phyloP scores from a whole-genome alignment of 2,329 filamentous ascomycete species.

The Cladosporium austrohemisphaericum region DNA sequence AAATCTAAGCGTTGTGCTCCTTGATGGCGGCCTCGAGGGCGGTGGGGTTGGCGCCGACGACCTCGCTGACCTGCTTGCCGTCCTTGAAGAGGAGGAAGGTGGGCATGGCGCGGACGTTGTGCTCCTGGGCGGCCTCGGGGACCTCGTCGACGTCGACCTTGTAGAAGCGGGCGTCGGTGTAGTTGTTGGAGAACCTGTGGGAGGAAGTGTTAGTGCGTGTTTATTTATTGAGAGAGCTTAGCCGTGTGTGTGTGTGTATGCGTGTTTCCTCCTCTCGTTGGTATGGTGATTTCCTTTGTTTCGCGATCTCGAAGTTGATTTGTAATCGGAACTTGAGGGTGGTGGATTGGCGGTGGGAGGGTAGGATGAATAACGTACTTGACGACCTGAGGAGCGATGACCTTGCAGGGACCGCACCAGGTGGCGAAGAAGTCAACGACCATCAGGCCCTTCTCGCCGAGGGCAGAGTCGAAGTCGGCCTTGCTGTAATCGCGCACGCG shows the following conservation, averaged over 20 bases:
- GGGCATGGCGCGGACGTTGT: constrained; percentile 85
- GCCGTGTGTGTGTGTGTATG: neutral
- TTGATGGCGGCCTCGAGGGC: constrained; percentile 57
- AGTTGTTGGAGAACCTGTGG: constrained; percentile 56
- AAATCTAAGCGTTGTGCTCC: constrained; percentile 21
- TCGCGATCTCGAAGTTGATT: neutral
- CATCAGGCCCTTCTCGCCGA: constrained; percentile 57
- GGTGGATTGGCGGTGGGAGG: neutral
- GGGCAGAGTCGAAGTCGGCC: constrained; percentile 54
- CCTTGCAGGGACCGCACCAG: constrained; percentile 96
- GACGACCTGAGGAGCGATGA: constrained; percentile 72
- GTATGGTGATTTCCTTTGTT: too few species aligned
- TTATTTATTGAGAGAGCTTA: neutral
- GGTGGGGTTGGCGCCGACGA: constrained; percentile 76
- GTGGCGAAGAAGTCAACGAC: constrained; percentile 82
- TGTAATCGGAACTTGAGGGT: constrained; percentile 10
- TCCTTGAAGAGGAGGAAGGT: constrained; percentile 83
- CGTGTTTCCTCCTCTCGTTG: too few species aligned
- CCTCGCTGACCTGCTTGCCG: constrained; percentile 66
- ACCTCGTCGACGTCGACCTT: constrained; percentile 90
- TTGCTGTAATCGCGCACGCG: constrained; percentile 46
- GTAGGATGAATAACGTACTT: constrained; percentile 38
- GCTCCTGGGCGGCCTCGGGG: constrained; percentile 68
- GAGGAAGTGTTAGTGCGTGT: constrained; percentile 10
- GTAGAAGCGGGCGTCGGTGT: constrained; percentile 66